Percentiles rank a stretch among this genome's conserved stretches.
Conservation (phyloP, 2,329 filamentous ascomycete genomes). For the Sporothrix euskadiensis region DNA sequence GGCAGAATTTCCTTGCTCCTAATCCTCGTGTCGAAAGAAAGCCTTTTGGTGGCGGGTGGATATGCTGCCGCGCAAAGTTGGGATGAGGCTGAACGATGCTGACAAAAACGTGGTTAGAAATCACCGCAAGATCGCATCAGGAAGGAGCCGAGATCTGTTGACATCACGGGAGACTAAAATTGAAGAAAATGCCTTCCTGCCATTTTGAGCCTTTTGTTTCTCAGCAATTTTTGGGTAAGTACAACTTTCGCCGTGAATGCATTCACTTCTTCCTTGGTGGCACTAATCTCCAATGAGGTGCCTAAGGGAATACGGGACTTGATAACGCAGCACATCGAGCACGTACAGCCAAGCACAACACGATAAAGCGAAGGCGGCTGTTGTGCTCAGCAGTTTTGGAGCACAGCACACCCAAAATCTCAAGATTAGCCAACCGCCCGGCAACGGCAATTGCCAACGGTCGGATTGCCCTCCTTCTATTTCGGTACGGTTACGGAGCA, state of each 20-base stretch:
- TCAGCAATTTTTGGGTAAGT: background rate
- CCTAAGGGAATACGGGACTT: background rate
- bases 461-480: background rate
- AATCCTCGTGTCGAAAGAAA: too few relatives aligned
- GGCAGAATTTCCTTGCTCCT: background rate
- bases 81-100: background rate
- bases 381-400: background rate
- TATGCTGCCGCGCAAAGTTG: background rate
- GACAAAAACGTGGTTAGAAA: background rate
- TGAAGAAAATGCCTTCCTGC: background rate
- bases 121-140: background rate
- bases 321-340: background rate
- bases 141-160: background rate
- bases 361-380: conserved; percentile 6
- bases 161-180: background rate
- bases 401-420: background rate
- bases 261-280: background rate
- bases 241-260: background rate
- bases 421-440: background rate
- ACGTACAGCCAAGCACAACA: conserved; percentile 4
- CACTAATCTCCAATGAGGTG: background rate
- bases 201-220: background rate
- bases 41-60: background rate
- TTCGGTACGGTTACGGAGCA: background rate
- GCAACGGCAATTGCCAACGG: conserved; percentile 15